These are phyloP conservation scores for Stachybotrys chlorohalonatus DNA, from an alignment of 2,329 filamentous ascomycete species.

Conservation along the genomic window DNA sequence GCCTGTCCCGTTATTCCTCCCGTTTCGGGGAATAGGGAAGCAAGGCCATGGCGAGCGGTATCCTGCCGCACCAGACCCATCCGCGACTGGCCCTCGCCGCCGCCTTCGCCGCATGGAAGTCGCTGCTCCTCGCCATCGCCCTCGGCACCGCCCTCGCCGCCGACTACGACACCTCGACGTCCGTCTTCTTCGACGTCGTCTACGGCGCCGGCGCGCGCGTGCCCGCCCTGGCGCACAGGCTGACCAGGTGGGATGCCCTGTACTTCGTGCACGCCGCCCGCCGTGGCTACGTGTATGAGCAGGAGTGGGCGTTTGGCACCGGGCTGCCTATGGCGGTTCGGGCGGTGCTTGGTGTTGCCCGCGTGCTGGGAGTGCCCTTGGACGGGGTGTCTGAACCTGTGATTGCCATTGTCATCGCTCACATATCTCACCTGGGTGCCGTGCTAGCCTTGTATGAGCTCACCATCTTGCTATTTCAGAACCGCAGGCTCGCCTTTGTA, in stretches of 20 bases:
- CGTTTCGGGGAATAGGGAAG: not conserved
- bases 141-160: conserved; percentile 40
- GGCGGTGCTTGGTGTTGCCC: conserved; percentile 12
- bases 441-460: conserved; percentile 64
- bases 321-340: conserved; percentile 27
- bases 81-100: conserved; percentile 15
- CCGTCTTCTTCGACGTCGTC: conserved; percentile 30
- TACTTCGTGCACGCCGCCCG: conserved; percentile 60
- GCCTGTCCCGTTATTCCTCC: not conserved
- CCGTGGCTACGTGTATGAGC: conserved; percentile 63
- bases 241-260: conserved; percentile 74
- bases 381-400: conserved; percentile 27
- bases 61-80: conserved; percentile 6
- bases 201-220: conserved; percentile 26
- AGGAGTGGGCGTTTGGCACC: conserved; percentile 74
- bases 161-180: conserved; percentile 73
- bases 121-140: conserved; percentile 53
- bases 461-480: conserved; percentile 44
- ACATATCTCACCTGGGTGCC: conserved; percentile 67
- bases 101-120: conserved; percentile 58
- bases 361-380: conserved; percentile 11
- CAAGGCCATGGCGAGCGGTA: not conserved
- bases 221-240: conserved; percentile 39
- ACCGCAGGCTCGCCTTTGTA: conserved; percentile 52
- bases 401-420: conserved; percentile 58